Conservation (phyloP, 2,329 filamentous ascomycete genomes). For the Cyclaneusma minus region DNA sequence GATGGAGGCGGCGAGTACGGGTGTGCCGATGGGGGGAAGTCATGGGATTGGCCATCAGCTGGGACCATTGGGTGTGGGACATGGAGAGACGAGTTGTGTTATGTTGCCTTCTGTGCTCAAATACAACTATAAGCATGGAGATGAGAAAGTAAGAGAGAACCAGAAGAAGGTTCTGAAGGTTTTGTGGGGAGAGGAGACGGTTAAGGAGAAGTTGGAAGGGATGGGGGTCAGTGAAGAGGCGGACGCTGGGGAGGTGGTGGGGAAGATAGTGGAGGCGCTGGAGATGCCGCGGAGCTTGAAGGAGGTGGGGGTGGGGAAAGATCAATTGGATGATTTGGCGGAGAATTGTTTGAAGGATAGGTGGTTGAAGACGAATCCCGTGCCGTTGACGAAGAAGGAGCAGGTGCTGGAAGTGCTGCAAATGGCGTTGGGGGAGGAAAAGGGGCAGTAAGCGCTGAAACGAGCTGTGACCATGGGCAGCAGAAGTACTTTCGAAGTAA, state of each 20-base stretch:
- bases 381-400: slow-evolving; percentile 27
- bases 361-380: slow-evolving; percentile 33
- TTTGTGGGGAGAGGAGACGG: slow-evolving; percentile 9
- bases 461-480: too few species aligned
- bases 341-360: slow-evolving; percentile 31
- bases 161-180: slow-evolving; percentile 11
- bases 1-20: slow-evolving; percentile 28
- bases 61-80: slow-evolving; percentile 36
- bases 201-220: slow-evolving; percentile 3
- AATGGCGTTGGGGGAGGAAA: slow-evolving; percentile 19
- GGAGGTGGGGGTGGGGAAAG: slow-evolving; percentile 31
- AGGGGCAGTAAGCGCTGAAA: too few species aligned
- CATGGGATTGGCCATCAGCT: slow-evolving; percentile 28
- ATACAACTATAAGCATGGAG: slow-evolving; percentile 26
- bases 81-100: slow-evolving; percentile 44
- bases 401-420: slow-evolving; percentile 36
- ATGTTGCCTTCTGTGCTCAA: slow-evolving; percentile 38
- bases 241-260: slow-evolving; percentile 35
- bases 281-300: slow-evolving; percentile 36
- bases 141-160: slow-evolving; percentile 6
- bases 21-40: slow-evolving; percentile 22
- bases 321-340: slow-evolving; percentile 31
- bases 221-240: slow-evolving; percentile 14
- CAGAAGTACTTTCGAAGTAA: too few species aligned
- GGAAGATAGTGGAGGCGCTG: slow-evolving; percentile 31